phyloP scores from a whole-genome alignment of 1,284 basidiomycete species.

The Coniferiporia sulphurascens region DNA sequence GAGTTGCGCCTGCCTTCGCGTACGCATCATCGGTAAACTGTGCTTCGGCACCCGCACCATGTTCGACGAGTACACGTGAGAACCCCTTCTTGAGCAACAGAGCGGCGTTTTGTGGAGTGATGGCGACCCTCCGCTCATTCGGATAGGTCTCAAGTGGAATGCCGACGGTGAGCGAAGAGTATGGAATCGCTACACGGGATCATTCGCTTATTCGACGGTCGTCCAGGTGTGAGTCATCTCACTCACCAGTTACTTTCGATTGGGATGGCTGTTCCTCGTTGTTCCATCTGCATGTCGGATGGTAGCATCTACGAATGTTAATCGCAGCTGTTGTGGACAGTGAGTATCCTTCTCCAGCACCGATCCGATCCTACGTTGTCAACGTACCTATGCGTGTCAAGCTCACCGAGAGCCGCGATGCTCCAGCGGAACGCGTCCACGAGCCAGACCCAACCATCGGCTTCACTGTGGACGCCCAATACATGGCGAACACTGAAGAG shows the following conservation, averaged over 20 bases:
- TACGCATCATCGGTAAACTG: slow-evolving; percentile 80
- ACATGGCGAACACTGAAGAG: neutral
- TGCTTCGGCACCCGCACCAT: slow-evolving; percentile 62
- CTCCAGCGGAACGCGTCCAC: neutral
- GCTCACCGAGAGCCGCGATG: neutral
- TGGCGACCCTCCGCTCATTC: slow-evolving; percentile 71
- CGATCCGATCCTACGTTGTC: neutral
- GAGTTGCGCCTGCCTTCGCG: slow-evolving; percentile 67
- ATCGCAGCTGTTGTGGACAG: neutral
- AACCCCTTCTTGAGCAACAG: slow-evolving; percentile 80
- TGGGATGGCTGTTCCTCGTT: slow-evolving; percentile 8
- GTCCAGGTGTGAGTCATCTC: neutral
- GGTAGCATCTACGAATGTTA: slow-evolving; percentile 7
- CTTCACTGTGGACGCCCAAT: neutral
- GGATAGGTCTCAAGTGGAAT: slow-evolving; percentile 72
- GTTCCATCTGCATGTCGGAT: slow-evolving; percentile 6
- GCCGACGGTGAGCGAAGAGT: slow-evolving; percentile 71
- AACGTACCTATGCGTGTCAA: slow-evolving; percentile 2
- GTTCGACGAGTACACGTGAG: slow-evolving; percentile 63
- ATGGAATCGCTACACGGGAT: slow-evolving; percentile 49
- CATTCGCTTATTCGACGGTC: too few species aligned
- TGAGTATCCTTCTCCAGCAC: neutral
- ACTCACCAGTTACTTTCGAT: slow-evolving; percentile 11
- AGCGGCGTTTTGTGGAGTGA: slow-evolving; percentile 73
- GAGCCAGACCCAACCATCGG: neutral